Percentiles rank a stretch among this genome's conserved stretches.
These are phyloP conservation scores for Ramaria sp. DNA, from an alignment of 768 basidiomycete species.

Conservation along the genomic window DNA sequence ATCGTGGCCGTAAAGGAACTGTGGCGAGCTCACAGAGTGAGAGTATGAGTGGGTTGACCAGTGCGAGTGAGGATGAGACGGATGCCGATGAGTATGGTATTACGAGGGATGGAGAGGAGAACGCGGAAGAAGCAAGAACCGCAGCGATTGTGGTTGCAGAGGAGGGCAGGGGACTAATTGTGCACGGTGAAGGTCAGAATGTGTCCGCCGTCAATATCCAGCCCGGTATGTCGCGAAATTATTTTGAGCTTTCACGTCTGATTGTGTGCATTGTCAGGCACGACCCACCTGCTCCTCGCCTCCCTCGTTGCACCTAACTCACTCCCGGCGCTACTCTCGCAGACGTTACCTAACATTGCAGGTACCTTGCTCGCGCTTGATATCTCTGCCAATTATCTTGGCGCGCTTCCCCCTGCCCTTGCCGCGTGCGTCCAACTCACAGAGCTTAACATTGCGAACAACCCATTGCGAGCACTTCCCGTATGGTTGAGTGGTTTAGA, in stretches of 20 bases:
- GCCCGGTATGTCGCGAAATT: slow-evolving; percentile 38
- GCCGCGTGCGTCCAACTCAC: slow-evolving; percentile 74
- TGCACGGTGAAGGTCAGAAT: slow-evolving; percentile 54
- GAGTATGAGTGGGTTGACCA: slow-evolving; percentile 33
- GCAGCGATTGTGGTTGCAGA: slow-evolving; percentile 72
- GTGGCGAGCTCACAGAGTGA: slow-evolving; percentile 1
- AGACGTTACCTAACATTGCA: slow-evolving; percentile 58
- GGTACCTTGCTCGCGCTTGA: slow-evolving; percentile 83
- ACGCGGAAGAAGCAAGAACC: slow-evolving; percentile 53
- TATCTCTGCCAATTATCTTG: slow-evolving; percentile 81
- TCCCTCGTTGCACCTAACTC: slow-evolving; percentile 66
- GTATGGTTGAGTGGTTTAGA: slow-evolving; percentile 66
- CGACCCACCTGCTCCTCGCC: slow-evolving; percentile 90
- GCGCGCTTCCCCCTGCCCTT: slow-evolving; percentile 73
- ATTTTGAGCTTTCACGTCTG: neutral
- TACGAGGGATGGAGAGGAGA: slow-evolving; percentile 28
- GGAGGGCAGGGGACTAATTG: slow-evolving; percentile 76
- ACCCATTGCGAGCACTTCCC: slow-evolving; percentile 87
- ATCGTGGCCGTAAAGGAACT: neutral
- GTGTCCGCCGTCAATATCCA: slow-evolving; percentile 54
- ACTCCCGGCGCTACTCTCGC: slow-evolving; percentile 65
- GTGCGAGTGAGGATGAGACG: slow-evolving; percentile 32
- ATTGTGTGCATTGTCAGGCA: slow-evolving; percentile 38
- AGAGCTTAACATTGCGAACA: slow-evolving; percentile 88
- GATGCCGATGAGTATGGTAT: slow-evolving; percentile 24